Base-by-base conservation (phyloP, 805 yeast genomes). In the Cyberlindnera mycetangii region DNA sequence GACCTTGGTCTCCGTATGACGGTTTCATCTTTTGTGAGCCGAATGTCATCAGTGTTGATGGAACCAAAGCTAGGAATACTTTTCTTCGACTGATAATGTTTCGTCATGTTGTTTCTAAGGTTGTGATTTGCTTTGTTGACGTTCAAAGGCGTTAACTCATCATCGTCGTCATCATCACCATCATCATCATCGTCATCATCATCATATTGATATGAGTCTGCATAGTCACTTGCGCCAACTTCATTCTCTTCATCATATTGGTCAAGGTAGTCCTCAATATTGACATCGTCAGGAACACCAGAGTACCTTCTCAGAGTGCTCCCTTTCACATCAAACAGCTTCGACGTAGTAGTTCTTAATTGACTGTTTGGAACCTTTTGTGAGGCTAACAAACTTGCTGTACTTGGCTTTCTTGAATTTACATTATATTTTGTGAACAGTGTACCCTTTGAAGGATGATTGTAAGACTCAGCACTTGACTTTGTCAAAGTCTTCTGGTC, bases 271-370 rank as follows among this genome's bases (percentile, higher is more conserved):
- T 70, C 75, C 44, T 70, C 75, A 24, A 66, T 56, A 49, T 71
- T 69, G 12, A 70, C 72, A 58, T 80, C 81, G 55, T 80, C 84
- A 0, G 85, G 85, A 3, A 80, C 76, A 17, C 85, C 86, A 17
- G 89, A 81, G 55, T 85, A 84, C 27, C 89, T 67, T 56, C 90
- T 71, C 6, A 88, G 79, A 37, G 81, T 85, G 0, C 83, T 78
- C 1, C 88, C 89, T 53, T 79, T 83, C 11, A 79, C 75, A 54
- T 85, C 92, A 61, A 85, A 85, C 6, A 85, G 65, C 49, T 82
- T 81, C 1, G 89, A 83, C 0, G 89, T 82, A 2, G 89, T 83
- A 2, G 89, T 79, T 32, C 85, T 62, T 36, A 80, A 64, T 41
- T 74, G 79, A 36, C 50, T 50, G 22, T 39, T 44, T 8, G 37